These are phyloP conservation scores for Linum usitatissimum DNA, from an alignment of 345 rosid species.

Conservation along the genomic window DNA sequence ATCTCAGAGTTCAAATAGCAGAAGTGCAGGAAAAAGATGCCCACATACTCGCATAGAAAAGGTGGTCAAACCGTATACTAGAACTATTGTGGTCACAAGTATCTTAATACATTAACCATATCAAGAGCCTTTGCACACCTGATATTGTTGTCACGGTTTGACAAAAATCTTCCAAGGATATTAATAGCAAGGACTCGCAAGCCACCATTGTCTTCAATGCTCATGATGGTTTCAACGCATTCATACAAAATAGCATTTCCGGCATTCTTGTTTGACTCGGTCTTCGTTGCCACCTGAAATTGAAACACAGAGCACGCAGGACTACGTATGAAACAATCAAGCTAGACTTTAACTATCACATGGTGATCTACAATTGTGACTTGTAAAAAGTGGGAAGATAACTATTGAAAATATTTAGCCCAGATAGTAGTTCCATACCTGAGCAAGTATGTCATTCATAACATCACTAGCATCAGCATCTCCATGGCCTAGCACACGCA, in stretches of 20 bases:
- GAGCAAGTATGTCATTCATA: slow-evolving; percentile 99
- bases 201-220: slow-evolving; percentile 92
- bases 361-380: background rate
- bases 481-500: slow-evolving; percentile 87
- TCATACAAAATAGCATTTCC: slow-evolving; percentile 97
- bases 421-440: slow-evolving; percentile 30
- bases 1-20: background rate
- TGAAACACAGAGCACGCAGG: too few species aligned
- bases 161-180: slow-evolving; percentile 92
- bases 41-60: background rate
- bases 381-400: background rate
- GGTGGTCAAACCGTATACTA: background rate
- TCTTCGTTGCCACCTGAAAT: slow-evolving; percentile 89
- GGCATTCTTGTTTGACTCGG: slow-evolving; percentile 97
- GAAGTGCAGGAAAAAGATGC: background rate
- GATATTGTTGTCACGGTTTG: slow-evolving; percentile 98
- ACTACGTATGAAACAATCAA: background rate
- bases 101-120: too few species aligned
- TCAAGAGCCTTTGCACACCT: slow-evolving; percentile 33
- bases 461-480: slow-evolving; percentile 88
- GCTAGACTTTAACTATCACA: background rate
- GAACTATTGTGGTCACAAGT: background rate
- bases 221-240: slow-evolving; percentile 96
- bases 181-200: slow-evolving; percentile 98
- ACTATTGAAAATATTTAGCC: background rate